Evolutionary conservation across 768 basidiomycete genomes (phyloP).

Genomic region (Rhodosporidiobolus odoratus): DNA sequence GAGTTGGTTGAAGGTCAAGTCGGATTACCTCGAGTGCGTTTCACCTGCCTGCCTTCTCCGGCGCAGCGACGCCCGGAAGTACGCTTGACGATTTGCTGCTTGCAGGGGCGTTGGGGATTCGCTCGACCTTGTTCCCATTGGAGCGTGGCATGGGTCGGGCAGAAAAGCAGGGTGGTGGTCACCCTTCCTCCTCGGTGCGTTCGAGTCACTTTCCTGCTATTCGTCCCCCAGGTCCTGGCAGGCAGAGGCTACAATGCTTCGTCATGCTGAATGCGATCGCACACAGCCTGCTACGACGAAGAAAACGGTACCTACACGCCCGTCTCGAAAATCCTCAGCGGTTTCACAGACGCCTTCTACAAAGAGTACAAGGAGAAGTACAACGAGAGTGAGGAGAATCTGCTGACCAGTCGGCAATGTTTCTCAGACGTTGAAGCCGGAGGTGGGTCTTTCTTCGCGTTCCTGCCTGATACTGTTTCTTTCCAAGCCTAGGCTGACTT

Average conservation of each 20-base stretch:
- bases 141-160: conserved; percentile 49
- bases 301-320: conserved; percentile 47
- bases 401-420: conserved; percentile 12
- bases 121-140: conserved; percentile 52
- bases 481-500: conserved; percentile 37
- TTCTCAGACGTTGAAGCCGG: conserved; percentile 26
- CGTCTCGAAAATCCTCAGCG: conserved; percentile 85
- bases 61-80: not conserved
- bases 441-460: conserved; percentile 49
- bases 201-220: not conserved
- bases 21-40: conserved; percentile 66
- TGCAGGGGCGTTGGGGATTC: conserved; percentile 32
- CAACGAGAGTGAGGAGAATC: conserved; percentile 61
- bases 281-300: conserved; percentile 26
- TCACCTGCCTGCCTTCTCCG: conserved; percentile 61
- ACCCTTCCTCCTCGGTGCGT: conserved; percentile 66
- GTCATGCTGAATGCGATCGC: not conserved
- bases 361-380: conserved; percentile 65
- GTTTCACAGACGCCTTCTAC: conserved; percentile 59
- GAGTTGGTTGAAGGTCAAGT: conserved; percentile 87
- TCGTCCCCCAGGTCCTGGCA: no score
- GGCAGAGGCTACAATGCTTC: no score
- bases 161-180: conserved; percentile 89
- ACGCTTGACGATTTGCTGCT: not conserved
- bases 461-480: conserved; percentile 53